A percentile compares a stretch with the other conserved stretches of the same genome.
These are phyloP conservation scores for Trametes hirsuta DNA, from an alignment of 1,284 basidiomycete species.

Conservation along the genomic window DNA sequence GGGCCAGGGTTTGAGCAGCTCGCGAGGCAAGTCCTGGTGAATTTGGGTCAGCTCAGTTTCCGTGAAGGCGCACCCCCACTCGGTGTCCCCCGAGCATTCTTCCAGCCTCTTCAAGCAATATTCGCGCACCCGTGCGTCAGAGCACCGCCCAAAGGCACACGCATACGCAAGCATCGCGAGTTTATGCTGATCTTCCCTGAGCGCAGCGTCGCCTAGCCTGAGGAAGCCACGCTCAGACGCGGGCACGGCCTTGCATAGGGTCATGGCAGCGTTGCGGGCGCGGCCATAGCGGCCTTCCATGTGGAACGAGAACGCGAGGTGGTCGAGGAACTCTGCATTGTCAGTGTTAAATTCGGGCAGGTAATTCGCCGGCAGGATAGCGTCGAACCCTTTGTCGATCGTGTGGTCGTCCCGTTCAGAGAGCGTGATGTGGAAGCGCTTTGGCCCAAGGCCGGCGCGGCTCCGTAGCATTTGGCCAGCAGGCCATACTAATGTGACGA, in stretches of 20 bases:
- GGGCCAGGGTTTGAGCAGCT: constrained; percentile 49
- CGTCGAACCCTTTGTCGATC: constrained; percentile 49
- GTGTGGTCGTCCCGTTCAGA: constrained; percentile 45
- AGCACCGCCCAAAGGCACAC: constrained; percentile 44
- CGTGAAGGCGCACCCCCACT: constrained; percentile 53
- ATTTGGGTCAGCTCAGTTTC: constrained; percentile 45
- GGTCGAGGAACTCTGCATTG: constrained; percentile 48
- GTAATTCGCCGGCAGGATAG: constrained; percentile 42
- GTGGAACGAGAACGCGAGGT: constrained; percentile 51
- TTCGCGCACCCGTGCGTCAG: constrained; percentile 39
- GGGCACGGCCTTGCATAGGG: constrained; percentile 38
- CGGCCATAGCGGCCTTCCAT: constrained; percentile 39
- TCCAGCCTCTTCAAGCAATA: constrained; percentile 52
- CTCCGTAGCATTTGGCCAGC: constrained; percentile 53
- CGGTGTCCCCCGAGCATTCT: constrained; percentile 48
- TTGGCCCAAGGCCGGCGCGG: constrained; percentile 48
- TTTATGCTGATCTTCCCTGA: constrained; percentile 42
- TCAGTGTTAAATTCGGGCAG: constrained; percentile 21
- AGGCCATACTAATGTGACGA: constrained; percentile 59
- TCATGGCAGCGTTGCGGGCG: constrained; percentile 39
- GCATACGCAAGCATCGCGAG: constrained; percentile 60
- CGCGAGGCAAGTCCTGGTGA: constrained; percentile 33
- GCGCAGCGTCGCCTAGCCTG: constrained; percentile 50
- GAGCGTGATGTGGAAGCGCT: constrained; percentile 60
- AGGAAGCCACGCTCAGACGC: constrained; percentile 51